Base-by-base conservation (phyloP, 768 basidiomycete species). In the Suillus paluster region DNA sequence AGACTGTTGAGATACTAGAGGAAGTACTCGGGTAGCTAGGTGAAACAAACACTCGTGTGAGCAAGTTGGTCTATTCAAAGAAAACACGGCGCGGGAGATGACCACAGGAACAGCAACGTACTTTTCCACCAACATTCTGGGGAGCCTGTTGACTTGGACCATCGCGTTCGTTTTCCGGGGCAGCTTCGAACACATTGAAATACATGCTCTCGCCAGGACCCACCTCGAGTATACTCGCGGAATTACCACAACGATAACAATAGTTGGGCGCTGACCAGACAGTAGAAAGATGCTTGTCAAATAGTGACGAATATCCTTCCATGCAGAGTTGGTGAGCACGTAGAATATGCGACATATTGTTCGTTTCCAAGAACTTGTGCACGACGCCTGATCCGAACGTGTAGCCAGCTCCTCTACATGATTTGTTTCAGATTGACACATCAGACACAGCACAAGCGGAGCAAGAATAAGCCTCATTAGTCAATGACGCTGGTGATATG, bases 231-330 rank as follows among this genome's bases (percentile, higher is more conserved):
- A 99, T 97, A 68, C 92, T 95, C 25, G 97, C 97, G 59, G 91
- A 91, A 77, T 99, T 99, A 41, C 97, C 97, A 72, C 97, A 99
- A 48, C 97, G 88, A 78, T 98, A 99, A 76, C 97, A 98, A 72
- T 99, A 99, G 73, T 99, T 99, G 42, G 97, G 97, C 42, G 97
- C 97, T 23, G 91, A 94, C 97, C 97, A 99, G 8, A 99, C 97
- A 1, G 97, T 99, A 27, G 94, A 95, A 59, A 99, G 84, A 70
- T 94, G 93, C 65, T 94, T 90, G 75, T 96, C 95, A 67, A 98
- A 99, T 34, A 99, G 83, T n/a, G 95, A 94, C n/a, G 91, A 86
- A 75, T 94, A 99, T 0, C 97, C 97, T 76, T 99, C 97, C 97
- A 99, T 99, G 77, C 97, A 99, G 10, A 99, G 85, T 72, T 99